Evolutionary conservation across 2,329 filamentous ascomycete species (phyloP), one percentile per base, ranked within the genome.

Genomic region (Colletotrichum australisinense): DNA sequence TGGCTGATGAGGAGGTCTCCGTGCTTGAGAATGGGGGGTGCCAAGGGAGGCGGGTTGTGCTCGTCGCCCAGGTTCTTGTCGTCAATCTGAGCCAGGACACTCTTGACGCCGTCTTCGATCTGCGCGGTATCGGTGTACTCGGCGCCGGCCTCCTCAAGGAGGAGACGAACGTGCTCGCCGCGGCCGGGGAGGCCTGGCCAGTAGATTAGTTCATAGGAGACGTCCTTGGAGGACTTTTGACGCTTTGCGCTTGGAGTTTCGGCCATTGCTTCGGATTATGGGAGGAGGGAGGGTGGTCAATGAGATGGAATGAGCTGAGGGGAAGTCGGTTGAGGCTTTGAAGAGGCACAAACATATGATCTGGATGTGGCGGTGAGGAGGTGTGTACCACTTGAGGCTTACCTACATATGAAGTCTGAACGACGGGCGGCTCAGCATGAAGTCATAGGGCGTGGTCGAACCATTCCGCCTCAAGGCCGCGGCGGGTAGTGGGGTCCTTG

Each of bases 101-200:
- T 76, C 1, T 85, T 77, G 58, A 89, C 83, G 67, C 89, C 92
- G n/a, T 86, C 83, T 35, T 88, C 78, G 5, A 76, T 79, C 16
- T 72, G 76, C 14, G 88, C 86, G 3, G 86, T 84, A 83, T 95
- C 93, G 28, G 82, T 89, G 85, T 94, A 95, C 4, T 87, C 80
- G 1, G 89, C 89, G 22, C 88, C 88, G 24, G 90, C 87, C 65
- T 93, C 93, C 83, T 95, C 93, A 76, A 96, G 90, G 19, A 88
- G 87, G 12, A 96, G 88, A 26, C 94, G 93, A 79, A 95, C 84
- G 80, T 91, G 90, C 80, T 96, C 94, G 74, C 91, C 94, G 62
- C 94, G 92, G 53, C 94, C 94, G 42, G 94, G 94, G 30, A 94
- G 84, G 22, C 81, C 82, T 22, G 92, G 92, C 89, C 92, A 94